These are phyloP conservation scores for Pyrrhoderma noxium DNA, from an alignment of 1,284 basidiomycete species.

Conservation along the genomic window DNA sequence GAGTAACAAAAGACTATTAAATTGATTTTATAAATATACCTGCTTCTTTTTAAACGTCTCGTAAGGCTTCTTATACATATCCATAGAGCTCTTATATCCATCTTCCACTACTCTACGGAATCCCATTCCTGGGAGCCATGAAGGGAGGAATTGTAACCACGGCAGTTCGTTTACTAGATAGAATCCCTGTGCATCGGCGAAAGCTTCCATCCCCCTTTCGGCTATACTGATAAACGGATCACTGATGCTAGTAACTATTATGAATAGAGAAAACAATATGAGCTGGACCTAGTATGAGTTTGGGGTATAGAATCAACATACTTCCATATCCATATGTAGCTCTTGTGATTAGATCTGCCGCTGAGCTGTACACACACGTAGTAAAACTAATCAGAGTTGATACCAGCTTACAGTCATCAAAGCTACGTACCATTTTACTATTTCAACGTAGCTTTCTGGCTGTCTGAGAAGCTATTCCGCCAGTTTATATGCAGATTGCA, in stretches of 20 bases:
- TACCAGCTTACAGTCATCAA: too few relatives aligned
- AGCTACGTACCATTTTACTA: too few relatives aligned
- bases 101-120: conserved; percentile 16
- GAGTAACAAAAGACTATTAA: background rate
- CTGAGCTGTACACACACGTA: background rate
- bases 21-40: conserved; percentile 3
- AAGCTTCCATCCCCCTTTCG: conserved; percentile 10
- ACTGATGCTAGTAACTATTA: conserved; percentile 1
- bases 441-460: too few relatives aligned
- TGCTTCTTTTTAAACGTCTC: conserved; percentile 8
- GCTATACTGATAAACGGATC: conserved; percentile 18
- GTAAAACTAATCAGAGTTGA: too few relatives aligned
- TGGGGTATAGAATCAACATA: too few relatives aligned
- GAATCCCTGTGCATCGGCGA: conserved; percentile 8
- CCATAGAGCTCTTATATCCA: conserved; percentile 3
- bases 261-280: background rate
- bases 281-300: background rate
- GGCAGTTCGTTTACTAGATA: conserved; percentile 12
- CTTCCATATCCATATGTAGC: conserved; percentile 12
- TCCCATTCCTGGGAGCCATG: conserved; percentile 18
- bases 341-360: conserved; percentile 4
- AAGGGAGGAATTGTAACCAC: conserved; percentile 12
- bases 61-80: conserved; percentile 9
- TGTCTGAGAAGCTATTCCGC: too few relatives aligned
- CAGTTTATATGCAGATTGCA: background rate